phyloP scores from a whole-genome alignment of 2,329 filamentous ascomycete species.

The Talaromyces sp. region DNA sequence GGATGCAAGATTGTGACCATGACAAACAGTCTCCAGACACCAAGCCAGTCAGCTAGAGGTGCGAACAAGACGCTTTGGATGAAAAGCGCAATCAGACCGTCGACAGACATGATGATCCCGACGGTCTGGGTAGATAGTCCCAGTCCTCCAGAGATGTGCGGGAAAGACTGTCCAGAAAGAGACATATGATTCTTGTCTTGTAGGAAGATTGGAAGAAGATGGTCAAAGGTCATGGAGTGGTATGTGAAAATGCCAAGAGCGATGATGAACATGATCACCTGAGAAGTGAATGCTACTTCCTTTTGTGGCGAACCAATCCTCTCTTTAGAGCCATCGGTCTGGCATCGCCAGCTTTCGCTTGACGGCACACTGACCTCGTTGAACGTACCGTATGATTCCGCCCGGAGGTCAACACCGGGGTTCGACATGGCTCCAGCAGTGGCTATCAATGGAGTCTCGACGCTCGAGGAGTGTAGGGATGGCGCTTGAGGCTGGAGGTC shows the following conservation, averaged over 20 bases:
- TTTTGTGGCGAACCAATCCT: constrained; percentile 24
- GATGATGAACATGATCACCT: constrained; percentile 70
- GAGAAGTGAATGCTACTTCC: constrained; percentile 52
- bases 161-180: constrained; percentile 25
- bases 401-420: constrained; percentile 65
- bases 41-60: constrained; percentile 56
- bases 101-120: constrained; percentile 62
- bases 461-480: constrained; percentile 34
- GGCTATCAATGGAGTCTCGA: constrained; percentile 69
- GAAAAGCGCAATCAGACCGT: constrained; percentile 65
- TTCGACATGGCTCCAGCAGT: constrained; percentile 70
- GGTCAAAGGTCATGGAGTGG: constrained; percentile 92
- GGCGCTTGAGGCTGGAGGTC: constrained; percentile 59
- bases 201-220: constrained; percentile 86
- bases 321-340: constrained; percentile 39
- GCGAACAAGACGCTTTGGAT: constrained; percentile 70
- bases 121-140: constrained; percentile 62
- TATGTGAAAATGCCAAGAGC: constrained; percentile 88
- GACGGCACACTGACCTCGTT: constrained; percentile 51
- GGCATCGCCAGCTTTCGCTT: constrained; percentile 49
- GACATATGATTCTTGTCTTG: constrained; percentile 54
- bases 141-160: constrained; percentile 57
- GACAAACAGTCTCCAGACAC: constrained; percentile 63
- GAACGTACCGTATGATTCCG: constrained; percentile 77
- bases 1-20: constrained; percentile 62